Evolutionary conservation across 768 basidiomycete species (phyloP), one percentile per base, ranked within the genome.

Genomic region (Baorangia bicolor): DNA sequence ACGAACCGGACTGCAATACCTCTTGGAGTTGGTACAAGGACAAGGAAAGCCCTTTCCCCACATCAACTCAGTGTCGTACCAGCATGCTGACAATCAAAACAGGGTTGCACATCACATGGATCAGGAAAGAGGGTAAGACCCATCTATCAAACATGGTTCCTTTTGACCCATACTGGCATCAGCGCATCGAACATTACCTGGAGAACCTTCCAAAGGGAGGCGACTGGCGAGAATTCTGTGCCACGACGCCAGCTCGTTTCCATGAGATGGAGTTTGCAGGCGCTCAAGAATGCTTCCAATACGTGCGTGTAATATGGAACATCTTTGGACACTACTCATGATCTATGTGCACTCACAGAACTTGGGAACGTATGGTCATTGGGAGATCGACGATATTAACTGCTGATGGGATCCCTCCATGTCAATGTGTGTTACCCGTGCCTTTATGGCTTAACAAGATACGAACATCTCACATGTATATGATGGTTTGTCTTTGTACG

Each of bases 201-300:
- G 62, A 66, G 21, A 64, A 66, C 16, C 57, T 74, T 14, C 73
- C 66, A 4, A 12, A 14, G 11, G 64, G 60, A 20, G 60, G 63
- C 5, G 65, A 72, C 30, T 73, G 70, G 73, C 57, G 59, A 31
- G 66, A 66, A 14, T 72, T 75, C 40, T 74, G 71, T 30, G 71
- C 71, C 5, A 70, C 73, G 3, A 74, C 73, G 0, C 73, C 73
- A 14, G 59, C 49, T 7, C 56, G 42, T 18, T 72, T 73, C 49
- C 49, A 40, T 14, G 56, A 49, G 2, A 51, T 66, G 60, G 60
- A 68, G 14, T 73, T 72, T 49, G 31, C 55, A 10, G 60, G 72
- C 23, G 57, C 62, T n/a, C 57, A 66, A 21, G 53, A 58, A 28
- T 65, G 62, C 30, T 58, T 49, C 59, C 59, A 63, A 59, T 42